Base-by-base conservation (phyloP, 441 rosid genomes). In the Euphorbia schlechtendalii region DNA sequence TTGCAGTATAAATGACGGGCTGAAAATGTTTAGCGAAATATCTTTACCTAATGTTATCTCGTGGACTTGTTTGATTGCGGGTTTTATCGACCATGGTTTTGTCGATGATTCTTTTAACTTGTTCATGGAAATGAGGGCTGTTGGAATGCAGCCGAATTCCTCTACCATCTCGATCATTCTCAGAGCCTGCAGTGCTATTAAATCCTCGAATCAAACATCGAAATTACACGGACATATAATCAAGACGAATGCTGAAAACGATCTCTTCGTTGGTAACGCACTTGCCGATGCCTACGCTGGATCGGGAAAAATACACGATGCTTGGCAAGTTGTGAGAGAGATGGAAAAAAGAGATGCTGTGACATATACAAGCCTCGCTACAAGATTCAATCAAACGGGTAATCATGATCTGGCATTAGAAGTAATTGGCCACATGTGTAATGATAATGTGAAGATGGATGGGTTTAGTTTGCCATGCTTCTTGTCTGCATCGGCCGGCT, bases 41-140 rank as follows among this genome's bases (percentile, higher is more conserved):
- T 32, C 58, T 14, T 74, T 74, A 3, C 86, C 84, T 17, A 79
- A 86, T 71, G 78, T 83, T 61, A 57, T 89, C 63, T 85, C 96
- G 52, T 86, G 93, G 93, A 83, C 91, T 45, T 77, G 87, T 32
- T 73, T 86, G 78, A 80, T 84, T 70, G 76, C 80, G 13, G 93
- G 93, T 65, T 72, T 83, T 75, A 69, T 67, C 38, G 83, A 78
- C 54, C 84, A 81, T 56, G 84, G 81, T 49, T 70, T 70, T 9
- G 70, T 67, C 36, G 65, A 55, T 66, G 78, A 77, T 68, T 81
- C 85, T 59, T 77, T 76, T 49, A 61, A 66, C 55, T 67, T 67
- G 38, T 79, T 78, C 56, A 69, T 6, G 48, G 77, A 80, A 64
- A 86, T 89, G 96, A 72, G 63, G 69, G 80, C 73, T 63, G 63